Conservation (phyloP, 352 stramenopile genomes). For the Globisporangium mamillatum region DNA sequence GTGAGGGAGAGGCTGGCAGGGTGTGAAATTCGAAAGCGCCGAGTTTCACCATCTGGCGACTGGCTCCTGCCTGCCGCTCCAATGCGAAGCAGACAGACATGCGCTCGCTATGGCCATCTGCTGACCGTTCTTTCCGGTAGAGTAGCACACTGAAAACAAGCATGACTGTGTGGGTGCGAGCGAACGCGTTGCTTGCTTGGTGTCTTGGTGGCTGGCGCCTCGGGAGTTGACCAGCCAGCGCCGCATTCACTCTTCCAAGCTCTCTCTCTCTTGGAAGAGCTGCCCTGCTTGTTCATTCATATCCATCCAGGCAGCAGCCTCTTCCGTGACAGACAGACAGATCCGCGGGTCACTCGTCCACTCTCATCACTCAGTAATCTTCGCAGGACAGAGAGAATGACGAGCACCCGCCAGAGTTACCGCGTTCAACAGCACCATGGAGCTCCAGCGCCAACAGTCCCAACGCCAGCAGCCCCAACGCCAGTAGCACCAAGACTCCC, state of each 20-base stretch:
- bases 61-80: background rate
- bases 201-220: background rate
- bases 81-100: background rate
- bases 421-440: background rate
- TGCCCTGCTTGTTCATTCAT: background rate
- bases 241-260: background rate
- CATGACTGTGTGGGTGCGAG: background rate
- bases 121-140: background rate
- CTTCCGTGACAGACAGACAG: background rate
- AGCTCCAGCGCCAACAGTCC: background rate
- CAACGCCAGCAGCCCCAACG: background rate
- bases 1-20: background rate
- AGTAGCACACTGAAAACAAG: background rate
- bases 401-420: background rate
- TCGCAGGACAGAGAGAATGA: background rate
- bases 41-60: background rate
- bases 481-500: conserved; percentile 13
- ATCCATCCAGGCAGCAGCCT: background rate
- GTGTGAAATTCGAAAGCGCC: background rate
- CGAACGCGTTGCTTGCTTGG: background rate
- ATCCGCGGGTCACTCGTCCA: background rate
- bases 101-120: background rate
- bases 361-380: background rate
- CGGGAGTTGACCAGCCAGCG: background rate
- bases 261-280: background rate